Evolutionary conservation across 768 basidiomycete species (phyloP), one percentile per base, ranked within the genome.

Genomic region (Leccinum truebloodii): DNA sequence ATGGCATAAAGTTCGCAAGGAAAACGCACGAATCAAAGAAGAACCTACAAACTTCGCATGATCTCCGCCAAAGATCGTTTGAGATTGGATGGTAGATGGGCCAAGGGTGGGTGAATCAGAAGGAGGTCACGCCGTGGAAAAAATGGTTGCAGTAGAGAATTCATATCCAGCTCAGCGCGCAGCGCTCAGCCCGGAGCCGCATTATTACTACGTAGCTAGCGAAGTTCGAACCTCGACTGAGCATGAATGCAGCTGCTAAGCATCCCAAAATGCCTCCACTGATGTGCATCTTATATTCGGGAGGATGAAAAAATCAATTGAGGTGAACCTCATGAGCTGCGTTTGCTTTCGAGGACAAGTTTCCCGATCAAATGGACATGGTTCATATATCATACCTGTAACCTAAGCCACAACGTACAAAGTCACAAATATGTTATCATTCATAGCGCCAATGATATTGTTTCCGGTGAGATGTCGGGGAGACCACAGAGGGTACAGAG

Each of bases 341-440:
- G 6, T 30, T 52, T n/a, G 9, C 18, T 50, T 35, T 35, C 9
- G 39, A 51, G 24, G 34, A 9, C 35, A 20, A 44, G 10, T 22
- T 41, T 26, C 14, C 4, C 22, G 10, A 14, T 63, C 18, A 35
- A 54, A 16, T 30, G 6, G 26, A 41, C 52, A 48, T 24, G 14
- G 34, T 30, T 30, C 30, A 30, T 30, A 30, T 26, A 26, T 65
- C 58, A 59, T 65, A 28, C 28, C 28, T 28, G 28, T 28, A 28
- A 66, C 66, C 59, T 59, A 14, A 16, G 35, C 14, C 35, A 37
- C 52, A 18, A 55, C n/a, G 24, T 46, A 49, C 34, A 34, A 34
- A 1, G 34, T 34, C 34, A 34, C 34, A 50, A 39, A 22, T 16
- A 28, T 18, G 35, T 16, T 52, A 35, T 28, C 24, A 48, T 26